Percentiles rank a stretch among this genome's conserved stretches.
phyloP scores from a whole-genome alignment of 2,329 filamentous ascomycete species.

The Aspergillus tubingensis region DNA sequence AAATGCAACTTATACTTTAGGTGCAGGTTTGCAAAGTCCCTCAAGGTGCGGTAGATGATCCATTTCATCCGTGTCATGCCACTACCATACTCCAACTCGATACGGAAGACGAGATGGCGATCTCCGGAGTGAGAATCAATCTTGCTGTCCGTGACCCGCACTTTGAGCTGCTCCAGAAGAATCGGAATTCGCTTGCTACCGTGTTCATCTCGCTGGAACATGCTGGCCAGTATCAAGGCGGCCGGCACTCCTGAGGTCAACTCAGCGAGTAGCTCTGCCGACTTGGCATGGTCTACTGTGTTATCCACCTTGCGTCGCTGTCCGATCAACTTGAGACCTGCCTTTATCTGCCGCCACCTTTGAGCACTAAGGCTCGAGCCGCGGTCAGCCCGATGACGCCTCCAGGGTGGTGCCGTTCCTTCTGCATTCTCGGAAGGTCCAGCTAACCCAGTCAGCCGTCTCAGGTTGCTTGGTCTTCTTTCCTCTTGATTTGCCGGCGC shows the following conservation, averaged over 20 bases:
- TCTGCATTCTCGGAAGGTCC: conserved; percentile 65
- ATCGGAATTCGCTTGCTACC: conserved; percentile 94
- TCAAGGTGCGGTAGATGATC: conserved; percentile 82
- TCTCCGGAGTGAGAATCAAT: conserved; percentile 60
- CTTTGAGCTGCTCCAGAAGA: conserved; percentile 88
- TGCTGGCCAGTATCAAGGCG: conserved; percentile 90
- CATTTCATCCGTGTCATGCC: conserved; percentile 96
- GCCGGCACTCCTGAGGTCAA: conserved; percentile 89
- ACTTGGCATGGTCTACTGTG: conserved; percentile 90
- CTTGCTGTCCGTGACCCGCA: conserved; percentile 80
- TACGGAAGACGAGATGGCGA: conserved; percentile 82
- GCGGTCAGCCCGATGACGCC: conserved; percentile 58
- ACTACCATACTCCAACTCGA: conserved; percentile 94
- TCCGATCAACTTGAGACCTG: conserved; percentile 74
- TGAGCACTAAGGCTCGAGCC: conserved; percentile 72
- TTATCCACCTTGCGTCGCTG: conserved; percentile 80
- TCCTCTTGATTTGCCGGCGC: conserved; percentile 51
- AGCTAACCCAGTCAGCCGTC: conserved; percentile 65
- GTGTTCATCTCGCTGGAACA: conserved; percentile 96
- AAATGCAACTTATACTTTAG: conserved; percentile 88
- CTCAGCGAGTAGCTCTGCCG: conserved; percentile 93
- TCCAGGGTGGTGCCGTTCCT: conserved; percentile 61
- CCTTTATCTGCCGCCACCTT: conserved; percentile 92
- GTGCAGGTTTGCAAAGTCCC: conserved; percentile 90
- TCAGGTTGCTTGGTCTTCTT: conserved; percentile 63